Percentiles rank a stretch among this genome's conserved stretches.
phyloP scores from a whole-genome alignment of 495 filamentous ascomycete genomes.

The Neurospora sp. region DNA sequence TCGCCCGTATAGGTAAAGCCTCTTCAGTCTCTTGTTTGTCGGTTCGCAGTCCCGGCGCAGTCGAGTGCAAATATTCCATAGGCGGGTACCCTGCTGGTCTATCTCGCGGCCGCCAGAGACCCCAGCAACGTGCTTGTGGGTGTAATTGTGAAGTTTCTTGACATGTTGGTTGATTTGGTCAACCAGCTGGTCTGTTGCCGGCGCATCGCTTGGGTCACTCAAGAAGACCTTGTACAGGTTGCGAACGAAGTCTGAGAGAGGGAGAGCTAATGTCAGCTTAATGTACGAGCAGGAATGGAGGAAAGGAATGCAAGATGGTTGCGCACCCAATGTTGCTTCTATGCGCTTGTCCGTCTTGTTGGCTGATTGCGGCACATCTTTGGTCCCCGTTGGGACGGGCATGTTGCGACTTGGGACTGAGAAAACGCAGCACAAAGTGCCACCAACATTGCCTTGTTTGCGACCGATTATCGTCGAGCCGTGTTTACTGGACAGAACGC shows the following conservation, averaged over 20 bases:
- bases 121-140: slow-evolving; percentile 4
- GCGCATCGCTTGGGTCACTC: slow-evolving; percentile 8
- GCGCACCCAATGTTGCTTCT: slow-evolving; percentile 10
- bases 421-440: background rate
- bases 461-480: background rate
- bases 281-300: background rate
- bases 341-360: slow-evolving; percentile 8
- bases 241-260: slow-evolving; percentile 11
- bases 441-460: background rate
- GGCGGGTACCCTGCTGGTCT: slow-evolving; percentile 41
- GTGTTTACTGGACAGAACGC: background rate
- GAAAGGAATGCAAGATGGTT: background rate
- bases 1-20: slow-evolving; percentile 36
- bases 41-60: slow-evolving; percentile 24
- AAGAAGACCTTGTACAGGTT: slow-evolving; percentile 13
- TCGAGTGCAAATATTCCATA: slow-evolving; percentile 63
- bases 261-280: background rate
- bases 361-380: background rate
- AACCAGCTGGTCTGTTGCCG: slow-evolving; percentile 16
- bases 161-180: slow-evolving; percentile 31
- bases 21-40: slow-evolving; percentile 4
- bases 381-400: background rate
- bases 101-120: slow-evolving; percentile 28
- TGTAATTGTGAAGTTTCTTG: slow-evolving; percentile 16
- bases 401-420: slow-evolving; percentile 1